phyloP scores from a whole-genome alignment of 148 eudicot species.

The Suaeda aralocaspica region DNA sequence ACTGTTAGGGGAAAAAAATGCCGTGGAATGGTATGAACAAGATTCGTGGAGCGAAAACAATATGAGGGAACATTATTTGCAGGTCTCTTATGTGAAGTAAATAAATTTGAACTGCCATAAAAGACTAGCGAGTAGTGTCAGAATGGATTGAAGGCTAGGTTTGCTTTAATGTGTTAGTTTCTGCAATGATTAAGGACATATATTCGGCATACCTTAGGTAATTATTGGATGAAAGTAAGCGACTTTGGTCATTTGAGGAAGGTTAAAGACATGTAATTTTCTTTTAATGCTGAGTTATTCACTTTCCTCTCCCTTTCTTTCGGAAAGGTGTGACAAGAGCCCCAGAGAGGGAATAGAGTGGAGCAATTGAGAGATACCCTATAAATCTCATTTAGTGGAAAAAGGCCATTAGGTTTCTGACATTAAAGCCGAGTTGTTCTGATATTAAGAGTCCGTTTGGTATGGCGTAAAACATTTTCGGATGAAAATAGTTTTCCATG shows the following conservation, averaged over 20 bases:
- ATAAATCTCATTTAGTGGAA: not conserved
- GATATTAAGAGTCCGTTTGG: no score
- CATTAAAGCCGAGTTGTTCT: not conserved
- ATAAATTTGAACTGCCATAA: not conserved
- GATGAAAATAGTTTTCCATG: no score
- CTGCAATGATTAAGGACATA: not conserved
- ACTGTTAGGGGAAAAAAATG: not conserved
- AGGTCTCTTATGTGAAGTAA: not conserved
- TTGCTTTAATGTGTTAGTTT: not conserved
- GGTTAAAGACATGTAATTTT: no score
- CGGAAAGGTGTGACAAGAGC: no score
- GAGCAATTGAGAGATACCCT: not conserved
- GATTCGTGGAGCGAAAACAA: conserved; percentile 2
- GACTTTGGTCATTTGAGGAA: not conserved
- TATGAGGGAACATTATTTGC: not conserved
- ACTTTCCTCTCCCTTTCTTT: no score
- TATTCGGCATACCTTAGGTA: not conserved
- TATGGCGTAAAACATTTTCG: no score
- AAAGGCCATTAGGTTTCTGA: not conserved
- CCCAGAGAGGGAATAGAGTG: not conserved
- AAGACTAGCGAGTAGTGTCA: not conserved
- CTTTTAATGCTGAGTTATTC: no score
- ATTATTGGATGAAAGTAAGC: not conserved
- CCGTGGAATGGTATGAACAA: not conserved
- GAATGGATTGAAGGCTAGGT: not conserved